Percentiles rank a stretch among this genome's conserved stretches.
These are phyloP conservation scores for Pleurotus sapidus DNA, from an alignment of 768 basidiomycete species.

Conservation along the genomic window DNA sequence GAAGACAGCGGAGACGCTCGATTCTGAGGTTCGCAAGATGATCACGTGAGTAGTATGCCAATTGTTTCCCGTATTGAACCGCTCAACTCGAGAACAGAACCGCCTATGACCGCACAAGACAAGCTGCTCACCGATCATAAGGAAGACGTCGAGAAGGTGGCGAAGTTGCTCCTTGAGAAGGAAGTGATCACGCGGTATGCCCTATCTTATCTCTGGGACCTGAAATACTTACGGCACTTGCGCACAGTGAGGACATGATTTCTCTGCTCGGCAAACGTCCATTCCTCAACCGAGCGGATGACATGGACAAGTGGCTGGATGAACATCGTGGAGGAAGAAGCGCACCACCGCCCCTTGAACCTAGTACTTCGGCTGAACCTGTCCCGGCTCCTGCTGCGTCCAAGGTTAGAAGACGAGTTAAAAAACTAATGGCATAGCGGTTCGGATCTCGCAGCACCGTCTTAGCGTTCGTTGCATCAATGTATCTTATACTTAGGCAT, in stretches of 20 bases:
- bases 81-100: slow-evolving; percentile 32
- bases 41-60: slow-evolving; percentile 52
- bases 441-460: not conserved
- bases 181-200: slow-evolving; percentile 91
- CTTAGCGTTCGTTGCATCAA: not conserved
- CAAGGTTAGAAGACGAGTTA: slow-evolving; percentile 1
- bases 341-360: slow-evolving; percentile 64
- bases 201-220: not conserved
- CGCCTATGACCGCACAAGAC: slow-evolving; percentile 82
- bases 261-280: slow-evolving; percentile 78
- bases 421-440: not conserved
- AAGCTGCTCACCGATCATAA: slow-evolving; percentile 78
- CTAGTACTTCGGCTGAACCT: slow-evolving; percentile 28
- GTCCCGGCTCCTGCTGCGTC: slow-evolving; percentile 7
- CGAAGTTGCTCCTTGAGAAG: slow-evolving; percentile 85
- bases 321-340: slow-evolving; percentile 64
- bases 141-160: slow-evolving; percentile 92
- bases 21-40: slow-evolving; percentile 92
- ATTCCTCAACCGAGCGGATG: slow-evolving; percentile 73
- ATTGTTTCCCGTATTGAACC: slow-evolving; percentile 3
- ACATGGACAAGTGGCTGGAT: slow-evolving; percentile 98
- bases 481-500: slow-evolving; percentile 1
- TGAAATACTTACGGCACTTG: slow-evolving; percentile 7
- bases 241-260: slow-evolving; percentile 82
- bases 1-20: slow-evolving; percentile 93